Evolutionary conservation across 225 moss, liverwort and hornwort species (phyloP), one percentile per base, ranked within the genome.

Genomic region (Physcomitrium patens): DNA sequence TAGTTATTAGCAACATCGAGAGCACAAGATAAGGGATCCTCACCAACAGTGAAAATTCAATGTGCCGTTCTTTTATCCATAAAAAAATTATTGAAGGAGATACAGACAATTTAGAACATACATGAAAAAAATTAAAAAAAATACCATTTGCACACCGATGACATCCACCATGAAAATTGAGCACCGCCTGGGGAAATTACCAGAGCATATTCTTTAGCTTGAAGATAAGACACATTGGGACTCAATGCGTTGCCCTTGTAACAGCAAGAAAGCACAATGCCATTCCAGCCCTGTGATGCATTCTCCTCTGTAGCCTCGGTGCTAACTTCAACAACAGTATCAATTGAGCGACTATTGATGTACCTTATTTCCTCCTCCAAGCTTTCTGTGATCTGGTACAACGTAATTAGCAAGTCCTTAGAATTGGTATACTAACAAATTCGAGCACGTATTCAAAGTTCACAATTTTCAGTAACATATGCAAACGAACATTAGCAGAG

Each of bases 321-420:
- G 80, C 89, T 95, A 41, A 99, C 91, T 83, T 92, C 93, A 12
- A 95, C 90, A 47, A 91, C 89, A 22, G 91, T 95, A 65, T 99
- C 99, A 73, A 99, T 99, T 66, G 95, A 82, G 68, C 80, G 81
- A 46, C 85, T 83, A 67, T 99, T 99, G 52, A 89, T 81, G 26
- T 83, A 75, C 69, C 71, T 79, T 18, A 99, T 95, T 74, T 99
- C 99, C 55, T 91, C 89, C 72, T 83, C 84, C 65, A 99, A 79
- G 71, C 76, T 78, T 20, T 63, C 70, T 42, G 88, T 85, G 45
- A 94, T 85, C 97, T 97, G 85, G 49, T 15, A 14, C 31, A 37
- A 37, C 31, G 31, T 37, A 37, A 37, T 37, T 37, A 37, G 31
- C 31, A 37, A 37, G 31, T 3, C 31, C 31, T 37, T 37, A 37